These are phyloP conservation scores for Lobosporangium transversale DNA, from an alignment of 192 early-diverging fungal genomes.

Conservation along the genomic window DNA sequence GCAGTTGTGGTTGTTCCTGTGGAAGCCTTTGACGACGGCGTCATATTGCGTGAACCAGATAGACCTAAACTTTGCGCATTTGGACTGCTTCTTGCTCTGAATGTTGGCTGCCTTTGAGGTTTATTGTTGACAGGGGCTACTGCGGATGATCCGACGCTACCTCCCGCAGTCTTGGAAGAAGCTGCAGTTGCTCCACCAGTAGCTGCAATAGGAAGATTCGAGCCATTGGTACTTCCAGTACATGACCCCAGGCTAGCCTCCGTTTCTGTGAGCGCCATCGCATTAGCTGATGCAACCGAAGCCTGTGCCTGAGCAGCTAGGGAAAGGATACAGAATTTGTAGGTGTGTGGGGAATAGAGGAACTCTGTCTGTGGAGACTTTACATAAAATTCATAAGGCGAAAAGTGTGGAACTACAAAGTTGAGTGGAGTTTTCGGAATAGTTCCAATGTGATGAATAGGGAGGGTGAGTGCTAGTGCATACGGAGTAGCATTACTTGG, in stretches of 20 bases:
- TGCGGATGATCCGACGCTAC: neutral
- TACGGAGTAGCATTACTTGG: constrained; percentile 45
- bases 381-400: constrained; percentile 59
- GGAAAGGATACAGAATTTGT: constrained; percentile 53
- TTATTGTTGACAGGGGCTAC: neutral
- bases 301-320: constrained; percentile 33
- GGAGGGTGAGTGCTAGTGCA: constrained; percentile 49
- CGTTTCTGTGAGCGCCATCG: constrained; percentile 15
- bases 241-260: neutral
- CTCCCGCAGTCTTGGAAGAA: neutral
- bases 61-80: neutral
- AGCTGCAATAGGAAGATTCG: neutral
- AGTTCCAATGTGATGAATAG: constrained; percentile 36
- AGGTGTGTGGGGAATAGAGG: constrained; percentile 58
- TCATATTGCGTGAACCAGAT: neutral
- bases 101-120: neutral
- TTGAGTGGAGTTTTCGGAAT: constrained; percentile 48
- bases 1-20: neutral
- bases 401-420: constrained; percentile 55
- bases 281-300: constrained; percentile 18
- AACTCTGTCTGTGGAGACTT: constrained; percentile 58
- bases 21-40: neutral
- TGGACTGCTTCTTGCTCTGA: neutral
- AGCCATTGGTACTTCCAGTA: neutral
- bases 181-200: neutral